Conservation (phyloP, 2,329 filamentous ascomycete species). For the Colletotrichum karsti region DNA sequence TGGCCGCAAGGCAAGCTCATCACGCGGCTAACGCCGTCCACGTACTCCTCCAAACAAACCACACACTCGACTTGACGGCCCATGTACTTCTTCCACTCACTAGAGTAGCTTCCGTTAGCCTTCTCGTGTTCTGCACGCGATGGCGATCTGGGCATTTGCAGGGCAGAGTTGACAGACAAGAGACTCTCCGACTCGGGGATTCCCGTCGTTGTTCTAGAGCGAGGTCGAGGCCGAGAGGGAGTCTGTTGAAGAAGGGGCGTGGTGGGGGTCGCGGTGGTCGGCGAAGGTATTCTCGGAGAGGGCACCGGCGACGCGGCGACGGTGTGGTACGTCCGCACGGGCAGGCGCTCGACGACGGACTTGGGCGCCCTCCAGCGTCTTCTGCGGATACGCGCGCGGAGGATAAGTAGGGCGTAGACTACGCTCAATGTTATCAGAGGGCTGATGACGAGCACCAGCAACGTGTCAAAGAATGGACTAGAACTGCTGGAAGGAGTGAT, state of each 20-base stretch:
- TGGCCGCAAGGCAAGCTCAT: conserved; percentile 98
- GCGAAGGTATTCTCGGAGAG: conserved; percentile 67
- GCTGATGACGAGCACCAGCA: conserved; percentile 95
- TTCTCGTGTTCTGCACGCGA: conserved; percentile 58
- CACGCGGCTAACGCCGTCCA: conserved; percentile 91
- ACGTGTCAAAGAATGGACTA: conserved; percentile 93
- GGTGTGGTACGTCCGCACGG: conserved; percentile 93
- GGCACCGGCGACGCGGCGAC: conserved; percentile 71
- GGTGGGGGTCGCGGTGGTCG: conserved; percentile 73
- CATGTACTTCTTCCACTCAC: conserved; percentile 74
- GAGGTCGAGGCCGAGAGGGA: conserved; percentile 63
- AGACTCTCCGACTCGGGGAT: conserved; percentile 60
- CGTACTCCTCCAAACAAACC: conserved; percentile 95
- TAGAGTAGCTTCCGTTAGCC: conserved; percentile 49
- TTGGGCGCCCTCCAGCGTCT: conserved; percentile 97
- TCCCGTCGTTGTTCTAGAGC: conserved; percentile 72
- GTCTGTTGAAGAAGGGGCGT: conserved; percentile 80
- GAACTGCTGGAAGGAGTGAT: conserved; percentile 89
- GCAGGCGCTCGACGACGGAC: conserved; percentile 92
- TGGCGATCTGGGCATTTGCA: conserved; percentile 45
- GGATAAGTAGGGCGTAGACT: conserved; percentile 87
- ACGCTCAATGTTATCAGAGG: conserved; percentile 91
- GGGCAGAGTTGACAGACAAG: conserved; percentile 50
- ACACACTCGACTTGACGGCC: conserved; percentile 85
- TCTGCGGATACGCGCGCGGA: conserved; percentile 88